Evolutionary conservation across 2,329 filamentous ascomycete species (phyloP), one percentile per base, ranked within the genome.

Genomic region (Corinectria fuckeliana): DNA sequence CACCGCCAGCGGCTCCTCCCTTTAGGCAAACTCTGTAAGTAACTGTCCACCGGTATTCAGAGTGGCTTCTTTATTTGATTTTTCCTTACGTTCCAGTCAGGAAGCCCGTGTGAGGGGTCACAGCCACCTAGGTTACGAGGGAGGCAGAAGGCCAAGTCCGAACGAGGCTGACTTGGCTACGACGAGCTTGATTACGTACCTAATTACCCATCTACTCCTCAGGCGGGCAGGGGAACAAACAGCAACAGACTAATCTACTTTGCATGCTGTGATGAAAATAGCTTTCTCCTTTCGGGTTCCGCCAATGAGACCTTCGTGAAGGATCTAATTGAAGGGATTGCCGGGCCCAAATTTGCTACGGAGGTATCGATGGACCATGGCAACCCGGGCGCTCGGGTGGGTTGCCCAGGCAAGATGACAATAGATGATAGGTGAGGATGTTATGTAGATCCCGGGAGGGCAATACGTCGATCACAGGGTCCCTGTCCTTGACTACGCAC

Each of bases 241-340:
- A 8, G 28, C 7, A 30, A 25, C 26, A 38, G 20, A 36, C 26
- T 16, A n/a, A 25, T 11, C 34, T 18, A 9, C 16, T 20, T 26
- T 18, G n/a, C n/a, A n/a, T n/a, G n/a, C n/a, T n/a, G n/a, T n/a
- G n/a, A n/a, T n/a, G n/a, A n/a, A n/a, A n/a, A n/a, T n/a, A n/a
- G n/a, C n/a, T n/a, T n/a, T n/a, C n/a, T 9, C 10, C 30, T 38
- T 47, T 45, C 54, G 30, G 54, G 16, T 45, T 23, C 30, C 39
- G 54, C 38, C 50, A 50, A 57, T 57, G 38, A 47, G 26, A 47
- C 36, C 30, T 10, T 41, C 44, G 45, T 23, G 32, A 32, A 20
- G 21, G 38, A 41, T 48, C n/a, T 49, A 47, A 48, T 55, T 55
- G 41, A 41, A n/a, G 26, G 52, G 52, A 55, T 49, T 42, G 25